These are phyloP conservation scores for Globisporangium orthogonon DNA, from an alignment of 352 stramenopile species.

Conservation along the genomic window DNA sequence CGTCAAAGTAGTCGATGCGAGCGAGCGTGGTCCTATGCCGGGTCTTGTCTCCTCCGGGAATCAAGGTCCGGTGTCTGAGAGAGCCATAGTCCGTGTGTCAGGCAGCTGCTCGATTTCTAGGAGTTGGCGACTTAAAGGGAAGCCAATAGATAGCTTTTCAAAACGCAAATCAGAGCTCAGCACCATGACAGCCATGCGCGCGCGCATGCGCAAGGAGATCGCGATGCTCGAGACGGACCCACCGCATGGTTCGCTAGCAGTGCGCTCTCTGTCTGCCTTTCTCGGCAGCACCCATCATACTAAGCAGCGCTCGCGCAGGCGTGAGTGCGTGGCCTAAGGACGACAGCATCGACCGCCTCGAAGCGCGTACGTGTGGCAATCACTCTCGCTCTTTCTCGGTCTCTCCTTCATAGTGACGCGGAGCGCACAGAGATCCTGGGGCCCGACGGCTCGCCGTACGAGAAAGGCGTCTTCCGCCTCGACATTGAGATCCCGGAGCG, in stretches of 20 bases:
- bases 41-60: too few relatives aligned
- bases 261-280: background rate
- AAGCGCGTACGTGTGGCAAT: conserved; percentile 61
- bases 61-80: too few relatives aligned
- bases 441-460: conserved; percentile 77
- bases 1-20: too few relatives aligned
- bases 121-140: too few relatives aligned
- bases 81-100: too few relatives aligned
- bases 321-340: conserved; percentile 74
- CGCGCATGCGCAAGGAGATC: conserved; percentile 78
- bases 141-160: too few relatives aligned
- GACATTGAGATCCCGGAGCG: conserved; percentile 71
- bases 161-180: too few relatives aligned
- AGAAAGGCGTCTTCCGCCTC: conserved; percentile 66
- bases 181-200: conserved; percentile 63
- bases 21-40: too few relatives aligned
- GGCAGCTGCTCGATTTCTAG: too few relatives aligned
- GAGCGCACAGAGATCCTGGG: conserved; percentile 61
- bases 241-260: conserved; percentile 50
- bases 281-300: background rate
- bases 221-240: conserved; percentile 79
- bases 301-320: conserved; percentile 21
- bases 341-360: conserved; percentile 62
- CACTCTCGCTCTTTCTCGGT: background rate
- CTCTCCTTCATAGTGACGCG: conserved; percentile 1